Percentiles rank a stretch among this genome's conserved stretches.
phyloP scores from a whole-genome alignment of 768 basidiomycete genomes.

The Agrocybe praecox region DNA sequence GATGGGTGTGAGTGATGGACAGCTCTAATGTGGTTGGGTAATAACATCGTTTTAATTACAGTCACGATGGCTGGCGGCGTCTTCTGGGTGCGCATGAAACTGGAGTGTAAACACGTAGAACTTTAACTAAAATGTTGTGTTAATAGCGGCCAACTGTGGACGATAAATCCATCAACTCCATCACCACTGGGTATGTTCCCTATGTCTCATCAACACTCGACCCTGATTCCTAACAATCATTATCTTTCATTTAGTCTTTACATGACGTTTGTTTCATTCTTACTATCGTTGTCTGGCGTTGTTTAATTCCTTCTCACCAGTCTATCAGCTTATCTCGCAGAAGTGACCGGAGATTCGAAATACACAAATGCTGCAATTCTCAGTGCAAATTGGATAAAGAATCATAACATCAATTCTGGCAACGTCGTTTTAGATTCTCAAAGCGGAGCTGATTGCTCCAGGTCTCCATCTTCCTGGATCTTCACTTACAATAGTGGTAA shows the following conservation, averaged over 20 bases:
- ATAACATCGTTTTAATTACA: conserved; percentile 14
- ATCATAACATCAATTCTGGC: conserved; percentile 42
- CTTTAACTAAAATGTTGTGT: background rate
- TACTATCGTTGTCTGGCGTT: no score
- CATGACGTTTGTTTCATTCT: conserved; percentile 31
- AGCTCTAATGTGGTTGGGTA: background rate
- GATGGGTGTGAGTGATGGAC: conserved; percentile 38
- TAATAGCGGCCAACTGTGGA: conserved; percentile 42
- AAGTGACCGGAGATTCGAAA: conserved; percentile 44
- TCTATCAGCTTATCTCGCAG: conserved; percentile 50
- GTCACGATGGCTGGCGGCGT: conserved; percentile 56
- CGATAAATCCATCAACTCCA: conserved; percentile 48
- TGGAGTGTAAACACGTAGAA: background rate
- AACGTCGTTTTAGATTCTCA: conserved; percentile 51
- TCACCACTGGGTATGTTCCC: conserved; percentile 48
- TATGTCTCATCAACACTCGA: background rate
- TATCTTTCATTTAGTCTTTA: conserved; percentile 31
- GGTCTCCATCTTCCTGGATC: conserved; percentile 45
- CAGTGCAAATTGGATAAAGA: conserved; percentile 50
- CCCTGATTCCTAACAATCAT: background rate
- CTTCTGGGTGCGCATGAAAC: conserved; percentile 47
- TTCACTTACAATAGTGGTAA: conserved; percentile 62
- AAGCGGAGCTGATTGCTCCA: conserved; percentile 46
- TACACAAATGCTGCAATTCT: conserved; percentile 49
- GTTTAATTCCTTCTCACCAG: conserved; percentile 23